These are phyloP conservation scores for Sphagnum contortum DNA, from an alignment of 225 moss, liverwort and hornwort genomes.

Conservation along the genomic window DNA sequence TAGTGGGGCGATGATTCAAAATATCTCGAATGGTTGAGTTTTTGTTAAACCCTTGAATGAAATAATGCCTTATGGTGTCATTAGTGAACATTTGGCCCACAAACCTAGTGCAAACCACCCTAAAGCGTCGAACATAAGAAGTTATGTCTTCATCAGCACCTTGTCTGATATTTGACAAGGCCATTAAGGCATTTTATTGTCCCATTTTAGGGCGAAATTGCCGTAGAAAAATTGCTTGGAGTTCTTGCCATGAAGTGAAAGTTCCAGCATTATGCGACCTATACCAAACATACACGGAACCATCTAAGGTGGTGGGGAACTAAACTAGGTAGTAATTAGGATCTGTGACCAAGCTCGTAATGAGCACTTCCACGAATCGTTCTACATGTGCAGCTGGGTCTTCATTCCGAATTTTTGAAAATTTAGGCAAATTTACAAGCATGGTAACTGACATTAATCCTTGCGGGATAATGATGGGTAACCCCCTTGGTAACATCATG, in stretches of 20 bases:
- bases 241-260: neutral
- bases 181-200: constrained; percentile 1
- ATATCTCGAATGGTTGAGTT: neutral
- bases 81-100: neutral
- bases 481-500: constrained; percentile 2
- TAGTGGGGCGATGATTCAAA: neutral
- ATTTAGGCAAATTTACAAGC: neutral
- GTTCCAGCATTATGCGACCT: constrained; percentile 2
- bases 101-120: neutral
- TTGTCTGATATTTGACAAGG: neutral
- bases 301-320: constrained; percentile 3
- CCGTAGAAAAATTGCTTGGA: neutral
- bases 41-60: constrained; percentile 4
- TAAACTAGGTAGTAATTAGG: neutral
- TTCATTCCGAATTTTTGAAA: neutral
- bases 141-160: neutral
- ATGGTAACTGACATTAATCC: neutral
- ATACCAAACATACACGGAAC: neutral
- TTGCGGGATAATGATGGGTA: neutral
- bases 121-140: neutral
- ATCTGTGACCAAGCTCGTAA: neutral
- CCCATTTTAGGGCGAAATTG: constrained; percentile 1
- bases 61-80: neutral
- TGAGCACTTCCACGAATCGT: neutral
- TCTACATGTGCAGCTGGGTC: constrained; percentile 1